phyloP scores from a whole-genome alignment of 2,329 filamentous ascomycete species.

The Botrytis squamosa region DNA sequence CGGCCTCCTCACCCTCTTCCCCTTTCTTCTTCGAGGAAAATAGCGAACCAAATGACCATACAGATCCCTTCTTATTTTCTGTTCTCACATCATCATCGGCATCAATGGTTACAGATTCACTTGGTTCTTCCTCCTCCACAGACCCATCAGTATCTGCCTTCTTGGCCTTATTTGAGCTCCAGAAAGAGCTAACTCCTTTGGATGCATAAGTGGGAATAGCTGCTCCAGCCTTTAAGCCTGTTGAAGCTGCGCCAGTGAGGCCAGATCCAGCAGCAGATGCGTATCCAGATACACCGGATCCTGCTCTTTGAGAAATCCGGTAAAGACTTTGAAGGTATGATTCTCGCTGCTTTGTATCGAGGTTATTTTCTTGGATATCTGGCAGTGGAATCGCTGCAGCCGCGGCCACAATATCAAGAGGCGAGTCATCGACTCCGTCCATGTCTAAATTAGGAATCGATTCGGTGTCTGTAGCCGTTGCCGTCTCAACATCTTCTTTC shows the following conservation, averaged over 20 bases:
- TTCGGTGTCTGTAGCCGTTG: not conserved
- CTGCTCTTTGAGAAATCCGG: conserved; percentile 15
- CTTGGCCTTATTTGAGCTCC: conserved; percentile 2
- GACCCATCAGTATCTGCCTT: not conserved
- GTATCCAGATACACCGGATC: conserved; percentile 15
- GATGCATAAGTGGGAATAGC: conserved; percentile 18
- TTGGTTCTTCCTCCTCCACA: not conserved
- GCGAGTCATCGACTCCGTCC: conserved; percentile 7
- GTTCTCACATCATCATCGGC: conserved; percentile 19
- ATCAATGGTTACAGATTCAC: conserved; percentile 16
- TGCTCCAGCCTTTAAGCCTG: conserved; percentile 9
- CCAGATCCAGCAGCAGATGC: conserved; percentile 14
- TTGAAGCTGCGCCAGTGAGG: conserved; percentile 1
- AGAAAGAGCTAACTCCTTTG: conserved; percentile 17
- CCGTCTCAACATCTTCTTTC: not conserved
- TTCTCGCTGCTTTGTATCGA: conserved; percentile 11
- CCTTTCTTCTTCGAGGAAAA: not conserved
- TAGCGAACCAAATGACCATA: conserved; percentile 3
- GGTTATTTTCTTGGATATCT: conserved; percentile 21
- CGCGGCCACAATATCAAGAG: conserved; percentile 18
- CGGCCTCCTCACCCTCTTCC: not conserved
- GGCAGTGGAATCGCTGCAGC: conserved; percentile 16
- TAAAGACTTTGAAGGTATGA: conserved; percentile 23
- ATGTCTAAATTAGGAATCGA: conserved; percentile 10
- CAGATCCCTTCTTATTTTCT: conserved; percentile 7